Conservation (phyloP, 2,329 filamentous ascomycete genomes). For the Setomelanomma holmii region DNA sequence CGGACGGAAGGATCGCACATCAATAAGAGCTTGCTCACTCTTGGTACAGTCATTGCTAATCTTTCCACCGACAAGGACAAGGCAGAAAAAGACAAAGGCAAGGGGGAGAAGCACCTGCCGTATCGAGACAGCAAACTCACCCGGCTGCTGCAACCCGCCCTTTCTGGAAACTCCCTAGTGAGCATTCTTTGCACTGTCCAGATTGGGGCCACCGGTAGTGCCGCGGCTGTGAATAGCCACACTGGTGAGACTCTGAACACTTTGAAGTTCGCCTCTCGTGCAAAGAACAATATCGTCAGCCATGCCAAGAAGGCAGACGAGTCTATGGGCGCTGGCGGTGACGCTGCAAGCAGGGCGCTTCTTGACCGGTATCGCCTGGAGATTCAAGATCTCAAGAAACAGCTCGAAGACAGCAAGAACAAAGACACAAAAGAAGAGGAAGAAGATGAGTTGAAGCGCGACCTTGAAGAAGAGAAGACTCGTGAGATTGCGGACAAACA, state of each 20-base stretch:
- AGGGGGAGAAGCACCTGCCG: slow-evolving; percentile 92
- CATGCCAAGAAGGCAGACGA: slow-evolving; percentile 96
- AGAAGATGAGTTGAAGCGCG: slow-evolving; percentile 63
- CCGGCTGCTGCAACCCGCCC: slow-evolving; percentile 84
- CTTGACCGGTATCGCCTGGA: slow-evolving; percentile 94
- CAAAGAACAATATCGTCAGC: slow-evolving; percentile 97
- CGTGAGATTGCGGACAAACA: slow-evolving; percentile 77
- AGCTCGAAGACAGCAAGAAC: slow-evolving; percentile 77
- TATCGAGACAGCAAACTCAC: slow-evolving; percentile 98
- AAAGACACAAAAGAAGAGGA: slow-evolving; percentile 63
- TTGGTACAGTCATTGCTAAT: slow-evolving; percentile 93
- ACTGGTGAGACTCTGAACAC: slow-evolving; percentile 92
- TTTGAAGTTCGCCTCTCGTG: slow-evolving; percentile 92
- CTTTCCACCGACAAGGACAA: slow-evolving; percentile 91
- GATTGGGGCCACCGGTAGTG: slow-evolving; percentile 77
- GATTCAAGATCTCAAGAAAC: slow-evolving; percentile 79
- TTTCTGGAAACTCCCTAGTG: slow-evolving; percentile 92
- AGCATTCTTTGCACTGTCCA: slow-evolving; percentile 98
- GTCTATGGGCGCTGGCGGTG: slow-evolving; percentile 76
- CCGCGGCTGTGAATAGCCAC: slow-evolving; percentile 74
- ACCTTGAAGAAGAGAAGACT: slow-evolving; percentile 72
- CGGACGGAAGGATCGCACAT: slow-evolving; percentile 96
- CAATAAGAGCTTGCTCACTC: slow-evolving; percentile 94
- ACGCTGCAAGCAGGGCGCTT: slow-evolving; percentile 84
- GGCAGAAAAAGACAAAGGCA: slow-evolving; percentile 73